A percentile compares a stretch with the other conserved stretches of the same genome.
phyloP scores from a whole-genome alignment of 768 basidiomycete genomes.

The Auricularia auricula-judae region DNA sequence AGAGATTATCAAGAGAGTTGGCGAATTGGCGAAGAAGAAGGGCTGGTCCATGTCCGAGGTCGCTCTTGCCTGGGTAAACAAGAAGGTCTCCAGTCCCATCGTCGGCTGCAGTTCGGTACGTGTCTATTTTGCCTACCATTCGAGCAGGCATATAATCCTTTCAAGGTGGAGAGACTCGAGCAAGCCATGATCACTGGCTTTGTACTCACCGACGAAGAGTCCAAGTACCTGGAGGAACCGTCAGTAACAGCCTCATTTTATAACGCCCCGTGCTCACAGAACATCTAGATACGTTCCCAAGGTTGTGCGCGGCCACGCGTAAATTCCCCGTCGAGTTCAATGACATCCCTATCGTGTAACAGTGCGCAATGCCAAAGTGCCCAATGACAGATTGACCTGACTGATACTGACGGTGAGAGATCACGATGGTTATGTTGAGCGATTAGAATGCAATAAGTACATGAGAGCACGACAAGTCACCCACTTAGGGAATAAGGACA shows the following conservation, averaged over 20 bases:
- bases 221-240: conserved; percentile 20
- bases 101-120: conserved; percentile 26
- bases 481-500: too few species aligned
- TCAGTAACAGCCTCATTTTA: conserved; percentile 4
- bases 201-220: conserved; percentile 20
- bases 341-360: too few species aligned
- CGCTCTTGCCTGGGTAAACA: conserved; percentile 30
- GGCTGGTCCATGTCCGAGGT: conserved; percentile 33
- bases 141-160: background rate
- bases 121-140: background rate
- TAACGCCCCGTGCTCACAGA: background rate
- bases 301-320: conserved; percentile 7
- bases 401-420: too few species aligned
- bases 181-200: conserved; percentile 18
- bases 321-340: background rate
- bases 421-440: too few species aligned
- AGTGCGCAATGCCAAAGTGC: too few species aligned
- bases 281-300: conserved; percentile 7
- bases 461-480: too few species aligned
- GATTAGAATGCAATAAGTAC: too few species aligned
- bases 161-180: conserved; percentile 13
- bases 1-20: conserved; percentile 28
- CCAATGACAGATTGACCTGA: too few species aligned
- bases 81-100: conserved; percentile 35
- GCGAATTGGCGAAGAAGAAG: conserved; percentile 30